Base-by-base conservation (phyloP, 306 rosid species). In the Citrullus amarus region DNA sequence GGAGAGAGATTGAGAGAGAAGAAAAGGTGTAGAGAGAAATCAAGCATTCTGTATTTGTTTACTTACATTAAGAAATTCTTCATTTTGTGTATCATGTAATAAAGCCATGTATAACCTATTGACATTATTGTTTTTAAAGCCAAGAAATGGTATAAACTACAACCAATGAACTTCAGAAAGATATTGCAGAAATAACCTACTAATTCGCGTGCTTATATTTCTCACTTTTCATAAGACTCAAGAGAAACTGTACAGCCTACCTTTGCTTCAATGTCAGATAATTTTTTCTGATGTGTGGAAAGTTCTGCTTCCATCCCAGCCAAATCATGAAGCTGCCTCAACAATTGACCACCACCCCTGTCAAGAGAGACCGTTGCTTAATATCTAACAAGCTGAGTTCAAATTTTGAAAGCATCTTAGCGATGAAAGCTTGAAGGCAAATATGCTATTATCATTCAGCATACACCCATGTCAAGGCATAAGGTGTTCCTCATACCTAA, bases 261-360 rank as follows among this genome's bases (percentile, higher is more conserved):
- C 99, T 91, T 85, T 53, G 83, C 89, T 82, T 95, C 93, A 72
- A 95, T 80, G 82, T 88, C 91, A 57, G 81, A 79, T 81, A 92
- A 83, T 83, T 83, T 88, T 83, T 80, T 87, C 83, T 92, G 96
- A 79, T 91, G 97, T 71, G 78, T 28, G 11, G 84, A 88, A 73
- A 92, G 92, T 76, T 88, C 83, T 62, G 84, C 78, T 80, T 92
- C 96, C 66, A 96, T 91, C 82, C 89, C 96, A 8, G 90, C 91
- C 86, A 95, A 84, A 82, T 83, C 88, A 72, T 92, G 93, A 81
- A 92, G 97, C 81, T 87, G 91, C 83, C 89, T 88, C 86, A 95
- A 82, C 78, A 95, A 87, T 80, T 89, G 91, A 70, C 97, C 98
- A 38, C 97, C 90, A 57, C 96, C 96, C 87, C 98, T 95, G 88